Evolutionary conservation across 768 basidiomycete genomes (phyloP), one percentile per base, ranked within the genome.

Genomic region (Mycena metata): DNA sequence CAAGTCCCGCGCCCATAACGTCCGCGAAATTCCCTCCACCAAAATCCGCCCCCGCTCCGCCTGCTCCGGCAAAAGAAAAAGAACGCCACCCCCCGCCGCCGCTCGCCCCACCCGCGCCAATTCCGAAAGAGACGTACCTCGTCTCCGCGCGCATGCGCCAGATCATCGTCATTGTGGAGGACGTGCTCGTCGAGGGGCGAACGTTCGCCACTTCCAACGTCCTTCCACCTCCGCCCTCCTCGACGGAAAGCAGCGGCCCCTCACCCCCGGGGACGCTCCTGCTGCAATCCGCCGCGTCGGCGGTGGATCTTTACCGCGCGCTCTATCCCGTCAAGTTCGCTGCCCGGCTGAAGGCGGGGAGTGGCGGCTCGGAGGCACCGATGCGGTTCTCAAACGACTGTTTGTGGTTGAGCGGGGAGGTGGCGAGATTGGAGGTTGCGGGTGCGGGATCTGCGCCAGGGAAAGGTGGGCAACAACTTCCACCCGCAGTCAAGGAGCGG

Each of bases 301-400:
- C 90, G 2, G 82, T 97, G 61, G 95, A 96, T 60, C 80, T 98
- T 11, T 93, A 90, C 79, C 86, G 92, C 49, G 93, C 94, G 1
- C 76, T 98, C 26, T 89, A 93, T 75, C 94, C 94, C 15, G 84
- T 92, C 42, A 83, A 84, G 39, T 89, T 88, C 66, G 77, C 82
- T 0, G 72, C 81, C 42, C 80, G 83, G 50, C 77, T 93, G 35
- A 75, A 75, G 24, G 77, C 83, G 42, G 80, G 84, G 0, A 81
- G 90, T 12, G 88, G 39, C 39, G 39, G 39, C 39, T 4, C 15
- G 39, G 39, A 87, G 21, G 79, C 83, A 30, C 82, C 86, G 1
- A 90, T 97, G 86, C 87, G 88, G 55, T 92, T 92, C 76, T 90
- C 93, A 19, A 98, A 98, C 76, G 92, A 96, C 69, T 94, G 90